Evolutionary conservation across 1,284 basidiomycete genomes (phyloP).

Genomic region (Porphyrellus sp.): DNA sequence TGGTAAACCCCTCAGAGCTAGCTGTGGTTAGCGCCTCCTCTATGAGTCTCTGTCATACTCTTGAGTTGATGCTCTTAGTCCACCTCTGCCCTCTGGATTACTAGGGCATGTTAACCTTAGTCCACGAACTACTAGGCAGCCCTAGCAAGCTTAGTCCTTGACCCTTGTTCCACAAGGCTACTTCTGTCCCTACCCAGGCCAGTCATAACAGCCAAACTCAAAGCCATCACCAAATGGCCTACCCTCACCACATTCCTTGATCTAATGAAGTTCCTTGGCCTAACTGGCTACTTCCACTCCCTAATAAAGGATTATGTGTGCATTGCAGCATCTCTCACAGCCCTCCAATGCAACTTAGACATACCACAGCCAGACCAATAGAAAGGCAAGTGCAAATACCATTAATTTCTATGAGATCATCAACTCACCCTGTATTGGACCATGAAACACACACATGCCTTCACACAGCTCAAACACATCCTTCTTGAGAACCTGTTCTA

Average conservation of each 20-base stretch:
- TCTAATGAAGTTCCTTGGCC: constrained; percentile 8
- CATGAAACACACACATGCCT: neutral
- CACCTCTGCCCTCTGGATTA: too few relatives aligned
- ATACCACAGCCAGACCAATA: too few relatives aligned
- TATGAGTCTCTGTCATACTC: too few relatives aligned
- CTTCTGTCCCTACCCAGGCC: neutral
- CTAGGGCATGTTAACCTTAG: too few relatives aligned
- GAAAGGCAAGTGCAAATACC: neutral
- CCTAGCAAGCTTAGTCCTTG: too few relatives aligned
- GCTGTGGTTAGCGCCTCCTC: too few relatives aligned
- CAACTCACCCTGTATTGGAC: neutral
- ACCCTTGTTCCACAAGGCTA: too few relatives aligned
- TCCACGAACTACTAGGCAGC: too few relatives aligned
- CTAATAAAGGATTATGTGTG: constrained; percentile 8
- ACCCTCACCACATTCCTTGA: neutral
- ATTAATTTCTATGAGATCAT: neutral
- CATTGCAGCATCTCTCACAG: constrained; percentile 1
- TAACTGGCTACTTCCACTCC: constrained; percentile 9
- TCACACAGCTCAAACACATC: neutral
- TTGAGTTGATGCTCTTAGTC: too few relatives aligned
- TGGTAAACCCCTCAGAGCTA: too few relatives aligned
- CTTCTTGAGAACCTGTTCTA: neutral
- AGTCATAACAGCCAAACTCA: constrained; percentile 1
- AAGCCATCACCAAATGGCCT: constrained; percentile 7
- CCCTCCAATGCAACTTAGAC: too few relatives aligned